Conservation (phyloP, 2,329 filamentous ascomycete species). For the Aspergillus piperis region DNA sequence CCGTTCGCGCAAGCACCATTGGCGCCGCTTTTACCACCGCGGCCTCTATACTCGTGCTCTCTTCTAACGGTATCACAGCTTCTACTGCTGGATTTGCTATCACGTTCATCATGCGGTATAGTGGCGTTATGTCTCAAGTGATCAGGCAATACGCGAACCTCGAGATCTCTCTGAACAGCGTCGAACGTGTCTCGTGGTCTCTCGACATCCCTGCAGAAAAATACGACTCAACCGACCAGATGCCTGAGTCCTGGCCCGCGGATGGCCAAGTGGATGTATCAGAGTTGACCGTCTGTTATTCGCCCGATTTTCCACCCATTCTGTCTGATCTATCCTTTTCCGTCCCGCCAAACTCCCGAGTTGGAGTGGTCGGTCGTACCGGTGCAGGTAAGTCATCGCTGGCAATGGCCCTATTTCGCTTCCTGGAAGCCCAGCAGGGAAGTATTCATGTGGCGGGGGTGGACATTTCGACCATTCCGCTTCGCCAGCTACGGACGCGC, state of each 20-base stretch:
- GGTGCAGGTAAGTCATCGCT: conserved; percentile 33
- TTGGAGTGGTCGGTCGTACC: conserved; percentile 27
- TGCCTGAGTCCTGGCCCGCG: conserved; percentile 16
- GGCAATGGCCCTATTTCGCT: conserved; percentile 26
- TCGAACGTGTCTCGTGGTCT: not conserved
- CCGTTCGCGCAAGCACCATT: not conserved
- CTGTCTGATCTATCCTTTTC: conserved; percentile 14
- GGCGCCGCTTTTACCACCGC: conserved; percentile 5
- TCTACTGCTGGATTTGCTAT: conserved; percentile 6
- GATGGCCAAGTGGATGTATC: conserved; percentile 70
- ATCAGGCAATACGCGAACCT: conserved; percentile 9
- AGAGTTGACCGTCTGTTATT: conserved; percentile 70
- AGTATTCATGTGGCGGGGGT: conserved; percentile 26
- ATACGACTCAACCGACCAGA: not conserved
- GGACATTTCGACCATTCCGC: conserved; percentile 49
- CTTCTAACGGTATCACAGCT: conserved; percentile 11
- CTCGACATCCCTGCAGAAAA: not conserved
- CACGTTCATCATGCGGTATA: conserved; percentile 6
- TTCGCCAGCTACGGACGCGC: conserved; percentile 64
- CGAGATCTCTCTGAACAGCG: conserved; percentile 5
- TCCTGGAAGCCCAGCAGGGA: conserved; percentile 22
- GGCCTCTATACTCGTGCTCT: not conserved
- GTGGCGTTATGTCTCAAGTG: not conserved
- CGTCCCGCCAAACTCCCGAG: conserved; percentile 10
- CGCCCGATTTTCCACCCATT: conserved; percentile 59